Conservation (phyloP, 2,329 filamentous ascomycete species). For the Magnaporthiopsis poae region DNA sequence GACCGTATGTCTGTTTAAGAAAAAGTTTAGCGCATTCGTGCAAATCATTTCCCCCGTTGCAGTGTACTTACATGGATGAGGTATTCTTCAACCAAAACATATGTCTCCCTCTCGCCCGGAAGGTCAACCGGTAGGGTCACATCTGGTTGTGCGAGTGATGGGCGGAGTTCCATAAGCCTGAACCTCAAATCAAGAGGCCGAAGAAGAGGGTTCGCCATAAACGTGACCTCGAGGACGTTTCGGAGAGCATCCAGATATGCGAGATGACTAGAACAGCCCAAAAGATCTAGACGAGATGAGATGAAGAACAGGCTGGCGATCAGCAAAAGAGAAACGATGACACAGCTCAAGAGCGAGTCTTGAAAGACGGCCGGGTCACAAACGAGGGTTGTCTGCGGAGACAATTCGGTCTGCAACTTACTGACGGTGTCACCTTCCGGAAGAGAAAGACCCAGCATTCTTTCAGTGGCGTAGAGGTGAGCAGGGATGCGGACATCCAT, state of each 20-base stretch:
- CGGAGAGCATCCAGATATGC: constrained; percentile 5
- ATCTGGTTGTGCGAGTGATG: not conserved
- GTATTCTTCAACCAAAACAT: constrained; percentile 47
- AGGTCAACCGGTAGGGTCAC: not conserved
- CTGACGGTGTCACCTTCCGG: constrained; percentile 4
- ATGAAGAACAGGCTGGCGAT: not conserved
- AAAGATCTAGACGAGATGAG: not conserved
- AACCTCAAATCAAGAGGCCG: constrained; percentile 4
- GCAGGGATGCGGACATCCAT: constrained; percentile 4
- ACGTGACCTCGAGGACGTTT: constrained; percentile 7
- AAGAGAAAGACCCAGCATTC: constrained; percentile 3
- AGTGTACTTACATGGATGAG: constrained; percentile 45
- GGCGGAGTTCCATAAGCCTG: constrained; percentile 3
- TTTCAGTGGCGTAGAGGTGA: constrained; percentile 5
- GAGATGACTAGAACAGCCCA: constrained; percentile 6
- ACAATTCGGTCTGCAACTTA: not conserved
- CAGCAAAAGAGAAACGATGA: not conserved
- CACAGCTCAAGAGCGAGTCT: not conserved
- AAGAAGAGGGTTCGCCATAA: constrained; percentile 2
- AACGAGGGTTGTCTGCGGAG: not conserved
- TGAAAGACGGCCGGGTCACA: not conserved
- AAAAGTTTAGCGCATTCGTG: not conserved
- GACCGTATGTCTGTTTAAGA: constrained; percentile 42
- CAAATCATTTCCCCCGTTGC: not conserved
- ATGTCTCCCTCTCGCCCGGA: constrained; percentile 29